Conservation (phyloP, 2,329 filamentous ascomycete genomes). For the Aspergillus udagawae region DNA sequence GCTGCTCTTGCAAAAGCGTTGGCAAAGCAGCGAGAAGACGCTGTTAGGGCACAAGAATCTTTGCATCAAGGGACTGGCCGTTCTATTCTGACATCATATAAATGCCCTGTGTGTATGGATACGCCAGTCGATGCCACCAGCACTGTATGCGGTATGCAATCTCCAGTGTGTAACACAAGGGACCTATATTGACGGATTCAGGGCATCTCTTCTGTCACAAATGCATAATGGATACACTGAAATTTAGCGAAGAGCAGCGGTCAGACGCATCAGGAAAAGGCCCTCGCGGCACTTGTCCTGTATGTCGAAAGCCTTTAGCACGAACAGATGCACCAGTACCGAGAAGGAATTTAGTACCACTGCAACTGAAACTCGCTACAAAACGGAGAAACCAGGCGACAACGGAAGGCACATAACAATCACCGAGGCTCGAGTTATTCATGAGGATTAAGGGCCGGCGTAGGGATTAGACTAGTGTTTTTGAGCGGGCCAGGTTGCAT, state of each 20-base stretch:
- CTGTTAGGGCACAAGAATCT: constrained; percentile 44
- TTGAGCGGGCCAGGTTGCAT: not conserved
- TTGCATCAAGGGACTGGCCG: constrained; percentile 25
- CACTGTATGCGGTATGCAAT: constrained; percentile 54
- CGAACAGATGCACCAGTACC: constrained; percentile 33
- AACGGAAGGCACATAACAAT: not conserved
- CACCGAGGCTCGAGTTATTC: not conserved
- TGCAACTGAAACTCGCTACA: constrained; percentile 35
- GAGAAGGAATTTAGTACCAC: constrained; percentile 34
- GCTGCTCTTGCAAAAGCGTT: constrained; percentile 42
- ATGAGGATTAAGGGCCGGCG: not conserved
- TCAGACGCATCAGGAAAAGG: constrained; percentile 28
- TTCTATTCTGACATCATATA: constrained; percentile 46
- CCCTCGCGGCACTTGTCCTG: constrained; percentile 40
- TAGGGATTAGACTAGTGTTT: not conserved
- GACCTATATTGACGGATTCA: constrained; percentile 8
- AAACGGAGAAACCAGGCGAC: constrained; percentile 17
- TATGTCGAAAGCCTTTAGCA: constrained; percentile 42
- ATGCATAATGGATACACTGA: constrained; percentile 59
- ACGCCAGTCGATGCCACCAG: constrained; percentile 56
- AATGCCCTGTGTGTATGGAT: constrained; percentile 63
- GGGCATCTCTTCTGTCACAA: constrained; percentile 63
- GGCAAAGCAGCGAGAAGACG: constrained; percentile 52
- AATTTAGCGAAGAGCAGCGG: constrained; percentile 50
- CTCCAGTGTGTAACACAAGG: not conserved